A percentile compares a stretch with the other conserved stretches of the same genome.
These are phyloP conservation scores for Sporothrix pseudoabietina DNA, from an alignment of 2,329 filamentous ascomycete genomes.

Conservation along the genomic window DNA sequence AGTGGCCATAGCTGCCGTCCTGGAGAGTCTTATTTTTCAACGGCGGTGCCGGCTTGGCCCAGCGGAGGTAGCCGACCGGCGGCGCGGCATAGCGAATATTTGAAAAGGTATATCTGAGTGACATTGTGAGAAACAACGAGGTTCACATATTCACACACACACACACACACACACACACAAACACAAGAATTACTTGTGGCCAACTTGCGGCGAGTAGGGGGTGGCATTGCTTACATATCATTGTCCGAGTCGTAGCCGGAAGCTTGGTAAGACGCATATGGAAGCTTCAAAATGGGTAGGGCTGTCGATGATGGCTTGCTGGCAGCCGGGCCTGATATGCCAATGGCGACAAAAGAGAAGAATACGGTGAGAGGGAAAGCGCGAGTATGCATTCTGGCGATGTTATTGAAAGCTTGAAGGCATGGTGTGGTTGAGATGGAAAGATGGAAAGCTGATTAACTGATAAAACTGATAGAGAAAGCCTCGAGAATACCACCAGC, in stretches of 20 bases:
- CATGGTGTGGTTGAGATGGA: not conserved
- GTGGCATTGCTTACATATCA: conserved; percentile 34
- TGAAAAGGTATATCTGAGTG: conserved; percentile 45
- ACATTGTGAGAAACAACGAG: no score
- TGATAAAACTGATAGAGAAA: not conserved
- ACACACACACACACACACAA: not conserved
- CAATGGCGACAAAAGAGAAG: not conserved
- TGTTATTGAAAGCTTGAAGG: not conserved
- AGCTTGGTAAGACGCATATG: conserved; percentile 38
- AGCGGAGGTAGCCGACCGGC: conserved; percentile 46
- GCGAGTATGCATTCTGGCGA: not conserved
- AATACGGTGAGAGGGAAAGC: not conserved
- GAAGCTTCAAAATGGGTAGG: conserved; percentile 37
- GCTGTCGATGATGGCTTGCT: conserved; percentile 27
- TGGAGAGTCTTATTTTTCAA: conserved; percentile 36
- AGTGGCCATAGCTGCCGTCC: conserved; percentile 38
- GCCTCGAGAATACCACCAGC: not conserved
- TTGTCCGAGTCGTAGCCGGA: conserved; percentile 33
- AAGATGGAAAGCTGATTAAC: not conserved
- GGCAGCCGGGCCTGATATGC: conserved; percentile 23
- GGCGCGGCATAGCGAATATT: conserved; percentile 51
- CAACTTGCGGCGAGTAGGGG: not conserved
- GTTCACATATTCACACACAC: not conserved
- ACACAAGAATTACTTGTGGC: not conserved
- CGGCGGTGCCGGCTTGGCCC: conserved; percentile 46